A percentile compares a stretch with the other conserved stretches of the same genome.
Conservation (phyloP, 371 early-diverging fungal genomes). For the Mortierella sp. region DNA sequence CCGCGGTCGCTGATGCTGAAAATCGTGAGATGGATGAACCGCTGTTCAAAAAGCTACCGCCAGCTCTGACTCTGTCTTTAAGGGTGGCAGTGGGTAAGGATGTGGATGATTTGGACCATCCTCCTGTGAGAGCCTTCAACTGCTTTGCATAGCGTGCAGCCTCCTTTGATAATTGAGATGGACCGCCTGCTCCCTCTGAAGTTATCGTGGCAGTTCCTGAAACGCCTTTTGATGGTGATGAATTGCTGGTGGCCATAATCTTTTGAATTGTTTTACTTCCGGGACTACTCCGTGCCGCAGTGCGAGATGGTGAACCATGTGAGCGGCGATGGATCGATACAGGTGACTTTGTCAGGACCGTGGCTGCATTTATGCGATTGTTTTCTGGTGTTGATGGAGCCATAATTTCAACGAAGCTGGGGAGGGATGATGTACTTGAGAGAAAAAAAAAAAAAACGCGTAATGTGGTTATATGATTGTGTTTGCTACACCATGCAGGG, state of each 20-base stretch:
- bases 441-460: background rate
- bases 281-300: slow-evolving; percentile 1
- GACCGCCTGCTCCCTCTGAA: background rate
- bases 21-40: slow-evolving; percentile 16
- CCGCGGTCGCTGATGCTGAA: slow-evolving; percentile 21
- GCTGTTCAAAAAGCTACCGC: background rate
- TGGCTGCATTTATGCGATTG: background rate
- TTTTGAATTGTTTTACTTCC: background rate
- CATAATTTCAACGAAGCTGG: background rate
- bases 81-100: background rate
- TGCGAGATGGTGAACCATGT: slow-evolving; percentile 7
- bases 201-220: background rate
- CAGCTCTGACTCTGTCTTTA: background rate
- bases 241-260: background rate
- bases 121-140: slow-evolving; percentile 13
- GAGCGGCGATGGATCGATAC: slow-evolving; percentile 6
- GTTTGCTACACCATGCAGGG: background rate
- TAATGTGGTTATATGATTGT: background rate
- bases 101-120: slow-evolving; percentile 6
- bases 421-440: no score
- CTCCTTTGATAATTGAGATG: slow-evolving; percentile 27
- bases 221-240: background rate
- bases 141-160: slow-evolving; percentile 25
- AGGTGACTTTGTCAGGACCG: slow-evolving; percentile 14
- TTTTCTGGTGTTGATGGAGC: slow-evolving; percentile 16